Conservation (phyloP, 2,329 filamentous ascomycete species). For the Cladobotryum mycophilum region DNA sequence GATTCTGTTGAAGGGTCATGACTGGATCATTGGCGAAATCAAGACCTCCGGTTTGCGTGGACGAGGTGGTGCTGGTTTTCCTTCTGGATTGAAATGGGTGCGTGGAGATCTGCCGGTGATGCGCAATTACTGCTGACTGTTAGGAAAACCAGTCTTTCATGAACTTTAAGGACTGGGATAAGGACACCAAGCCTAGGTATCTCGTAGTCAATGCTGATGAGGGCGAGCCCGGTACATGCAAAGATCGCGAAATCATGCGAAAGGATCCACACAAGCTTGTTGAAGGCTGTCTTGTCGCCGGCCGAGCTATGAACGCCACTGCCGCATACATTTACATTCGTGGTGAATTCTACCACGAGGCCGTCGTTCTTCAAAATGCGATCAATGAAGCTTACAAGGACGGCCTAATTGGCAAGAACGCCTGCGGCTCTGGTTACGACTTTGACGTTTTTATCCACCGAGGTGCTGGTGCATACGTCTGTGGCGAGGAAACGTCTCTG, state of each 20-base stretch:
- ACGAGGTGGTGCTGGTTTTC: slow-evolving; percentile 95
- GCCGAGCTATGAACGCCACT: slow-evolving; percentile 96
- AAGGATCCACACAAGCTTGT: slow-evolving; percentile 99
- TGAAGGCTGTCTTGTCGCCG: slow-evolving; percentile 92
- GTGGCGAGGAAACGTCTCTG: slow-evolving; percentile 94
- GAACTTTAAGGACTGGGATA: slow-evolving; percentile 99
- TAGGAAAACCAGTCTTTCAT: slow-evolving; percentile 73
- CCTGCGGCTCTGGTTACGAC: slow-evolving; percentile 92
- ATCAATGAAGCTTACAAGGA: slow-evolving; percentile 97
- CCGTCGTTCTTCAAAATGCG: slow-evolving; percentile 83
- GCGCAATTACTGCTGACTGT: neutral
- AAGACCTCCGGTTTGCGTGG: slow-evolving; percentile 94
- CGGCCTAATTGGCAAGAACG: slow-evolving; percentile 95
- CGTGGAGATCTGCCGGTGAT: slow-evolving; percentile 21
- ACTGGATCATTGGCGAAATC: slow-evolving; percentile 97
- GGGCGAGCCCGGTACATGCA: slow-evolving; percentile 97
- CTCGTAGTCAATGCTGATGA: slow-evolving; percentile 98
- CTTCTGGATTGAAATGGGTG: slow-evolving; percentile 98
- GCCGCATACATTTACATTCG: slow-evolving; percentile 99
- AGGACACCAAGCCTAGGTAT: slow-evolving; percentile 92
- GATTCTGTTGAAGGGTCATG: slow-evolving; percentile 92
- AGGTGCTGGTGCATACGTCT: slow-evolving; percentile 95
- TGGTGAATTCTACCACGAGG: slow-evolving; percentile 96
- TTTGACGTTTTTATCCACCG: slow-evolving; percentile 97
- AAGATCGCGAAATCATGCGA: slow-evolving; percentile 99